Evolutionary conservation across 2,329 filamentous ascomycete species (phyloP), one percentile per base, ranked within the genome.

Genomic region (Coniochaeta hoffmannii): DNA sequence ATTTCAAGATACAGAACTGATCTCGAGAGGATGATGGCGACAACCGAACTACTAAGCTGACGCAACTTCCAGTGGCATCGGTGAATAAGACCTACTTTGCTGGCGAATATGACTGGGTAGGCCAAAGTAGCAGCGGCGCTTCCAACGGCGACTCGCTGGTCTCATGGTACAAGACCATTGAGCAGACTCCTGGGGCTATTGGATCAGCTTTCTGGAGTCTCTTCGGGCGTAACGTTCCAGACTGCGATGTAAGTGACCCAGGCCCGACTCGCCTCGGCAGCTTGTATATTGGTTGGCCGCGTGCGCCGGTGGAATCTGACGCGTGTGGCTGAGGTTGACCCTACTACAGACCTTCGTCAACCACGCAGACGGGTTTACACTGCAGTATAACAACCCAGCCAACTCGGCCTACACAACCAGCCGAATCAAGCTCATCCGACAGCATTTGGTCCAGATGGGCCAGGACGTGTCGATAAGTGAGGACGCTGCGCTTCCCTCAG

Each of bases 51-150:
- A 10, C 17, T 9, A 15, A 19, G 15, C 22, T 56, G 41, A 9
- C 36, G 9, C 14, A 3, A 15, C 24, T 8, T 26, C 28, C 51
- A 64, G 71, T 76, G 36, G 64, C 61, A 5, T 60, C 64, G 5
- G 73, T 73, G 14, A 69, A 68, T 53, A 71, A 71, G 56, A 68
- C 72, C 14, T 77, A 76, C 59, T 69, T 76, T 35, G 73, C 70
- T 2, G 76, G 75, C 12, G 76, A 78, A 58, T 77, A 76, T 56
- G 73, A 70, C 58, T 78, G 76, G 75, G 68, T 69, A 2, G 71
- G 69, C 44, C 49, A 34, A 15, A 51, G 10, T 28, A 61, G 59
- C 53, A 4, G 49, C 12, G 35, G 38, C 28, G 59, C 60, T 32
- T 54, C 61, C 36, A 60, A 61, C 15, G 68, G 66, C 28, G 66